A percentile compares a stretch with the other conserved stretches of the same genome.
phyloP scores from a whole-genome alignment of 257 asterid species.

The Solanum chmielewskii region DNA sequence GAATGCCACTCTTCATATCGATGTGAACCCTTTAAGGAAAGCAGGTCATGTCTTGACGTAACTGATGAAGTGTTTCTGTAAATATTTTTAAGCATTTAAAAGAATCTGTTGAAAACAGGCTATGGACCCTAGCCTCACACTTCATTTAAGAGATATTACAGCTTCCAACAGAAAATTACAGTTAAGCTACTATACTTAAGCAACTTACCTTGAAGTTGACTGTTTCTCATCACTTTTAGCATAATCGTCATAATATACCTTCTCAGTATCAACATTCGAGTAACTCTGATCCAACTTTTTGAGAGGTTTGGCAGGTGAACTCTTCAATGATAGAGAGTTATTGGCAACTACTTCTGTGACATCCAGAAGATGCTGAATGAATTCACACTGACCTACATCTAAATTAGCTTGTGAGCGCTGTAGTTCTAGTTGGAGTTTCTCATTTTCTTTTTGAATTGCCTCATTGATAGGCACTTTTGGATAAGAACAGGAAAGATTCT shows the following conservation, averaged over 20 bases:
- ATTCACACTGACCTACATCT: constrained; percentile 79
- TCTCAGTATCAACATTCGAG: constrained; percentile 19
- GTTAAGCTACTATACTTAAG: neutral
- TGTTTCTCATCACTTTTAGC: constrained; percentile 30
- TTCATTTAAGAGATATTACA: neutral
- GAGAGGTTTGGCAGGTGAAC: constrained; percentile 24
- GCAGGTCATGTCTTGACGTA: constrained; percentile 50
- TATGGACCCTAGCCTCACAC: neutral
- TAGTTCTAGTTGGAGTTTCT: constrained; percentile 77
- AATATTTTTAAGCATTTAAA: neutral
- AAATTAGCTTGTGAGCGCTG: constrained; percentile 70
- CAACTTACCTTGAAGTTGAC: constrained; percentile 54
- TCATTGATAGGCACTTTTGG: constrained; percentile 57
- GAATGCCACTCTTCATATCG: constrained; percentile 61
- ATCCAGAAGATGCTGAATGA: constrained; percentile 82
- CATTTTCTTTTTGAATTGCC: constrained; percentile 65
- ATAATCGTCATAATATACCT: constrained; percentile 20
- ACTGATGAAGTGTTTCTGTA: constrained; percentile 64
- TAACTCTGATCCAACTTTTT: constrained; percentile 34
- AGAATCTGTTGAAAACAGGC: neutral
- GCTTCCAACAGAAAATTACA: neutral
- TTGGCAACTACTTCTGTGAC: constrained; percentile 78
- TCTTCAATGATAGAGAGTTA: constrained; percentile 36
- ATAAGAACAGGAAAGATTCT: constrained; percentile 78
- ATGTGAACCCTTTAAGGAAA: constrained; percentile 42